A percentile compares a stretch with the other conserved stretches of the same genome.
Conservation (phyloP, 2,329 filamentous ascomycete species). For the Chaetomium globosum region DNA sequence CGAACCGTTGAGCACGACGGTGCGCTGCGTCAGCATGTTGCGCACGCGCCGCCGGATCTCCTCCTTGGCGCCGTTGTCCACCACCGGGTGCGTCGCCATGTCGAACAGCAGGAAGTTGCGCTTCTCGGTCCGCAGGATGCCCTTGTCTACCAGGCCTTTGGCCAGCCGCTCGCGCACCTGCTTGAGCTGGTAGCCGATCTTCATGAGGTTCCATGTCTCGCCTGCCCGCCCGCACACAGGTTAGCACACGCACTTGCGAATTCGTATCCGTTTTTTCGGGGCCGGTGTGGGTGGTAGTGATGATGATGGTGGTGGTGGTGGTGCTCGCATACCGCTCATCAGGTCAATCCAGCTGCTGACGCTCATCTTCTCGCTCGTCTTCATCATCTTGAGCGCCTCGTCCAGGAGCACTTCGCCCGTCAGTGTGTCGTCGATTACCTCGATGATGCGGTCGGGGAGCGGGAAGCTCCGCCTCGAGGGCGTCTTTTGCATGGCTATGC, state of each 20-base stretch:
- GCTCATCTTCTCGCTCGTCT: constrained; percentile 99
- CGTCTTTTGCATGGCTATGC: constrained; percentile 98
- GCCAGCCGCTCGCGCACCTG: constrained; percentile 96
- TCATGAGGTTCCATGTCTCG: constrained; percentile 99
- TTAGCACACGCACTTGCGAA: background rate
- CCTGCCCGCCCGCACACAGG: constrained; percentile 55
- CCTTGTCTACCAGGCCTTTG: constrained; percentile 97
- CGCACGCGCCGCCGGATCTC: constrained; percentile 92
- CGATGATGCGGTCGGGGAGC: constrained; percentile 88
- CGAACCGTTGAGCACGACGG: constrained; percentile 81
- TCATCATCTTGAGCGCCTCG: constrained; percentile 99
- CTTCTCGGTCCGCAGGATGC: constrained; percentile 97
- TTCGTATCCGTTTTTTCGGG: background rate
- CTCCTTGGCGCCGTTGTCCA: constrained; percentile 94
- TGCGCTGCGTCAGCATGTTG: constrained; percentile 89
- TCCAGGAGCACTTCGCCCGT: constrained; percentile 97
- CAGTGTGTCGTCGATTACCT: constrained; percentile 94
- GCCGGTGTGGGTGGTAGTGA: too few relatives aligned
- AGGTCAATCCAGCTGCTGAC: constrained; percentile 98
- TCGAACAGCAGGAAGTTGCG: constrained; percentile 99
- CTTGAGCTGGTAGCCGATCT: constrained; percentile 99
- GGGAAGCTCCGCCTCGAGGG: constrained; percentile 88
- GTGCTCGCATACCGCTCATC: constrained; percentile 75
- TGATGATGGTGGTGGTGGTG: background rate
- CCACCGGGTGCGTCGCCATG: constrained; percentile 98